These are phyloP conservation scores for Mariannaea elegans DNA, from an alignment of 2,329 filamentous ascomycete species.

Conservation along the genomic window DNA sequence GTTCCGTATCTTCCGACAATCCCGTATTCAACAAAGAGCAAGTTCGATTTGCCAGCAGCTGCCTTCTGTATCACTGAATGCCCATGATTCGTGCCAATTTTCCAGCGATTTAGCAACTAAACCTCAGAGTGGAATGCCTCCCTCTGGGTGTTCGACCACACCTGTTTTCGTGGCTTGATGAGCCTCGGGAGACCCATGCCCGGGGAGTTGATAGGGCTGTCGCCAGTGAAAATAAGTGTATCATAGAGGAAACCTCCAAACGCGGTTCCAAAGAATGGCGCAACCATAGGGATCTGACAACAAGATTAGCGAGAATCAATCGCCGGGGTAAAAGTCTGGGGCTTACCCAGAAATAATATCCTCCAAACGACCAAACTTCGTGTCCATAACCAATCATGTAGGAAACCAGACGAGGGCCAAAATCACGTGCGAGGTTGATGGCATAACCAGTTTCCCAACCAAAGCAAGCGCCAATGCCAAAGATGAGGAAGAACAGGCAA, in stretches of 20 bases:
- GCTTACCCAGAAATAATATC: constrained; percentile 77
- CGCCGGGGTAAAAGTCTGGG: too few relatives aligned
- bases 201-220: constrained; percentile 75
- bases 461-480: constrained; percentile 77
- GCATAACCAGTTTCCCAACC: constrained; percentile 82
- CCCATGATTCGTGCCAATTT: neutral
- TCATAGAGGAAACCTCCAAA: constrained; percentile 76
- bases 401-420: constrained; percentile 72
- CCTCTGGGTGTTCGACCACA: constrained; percentile 49
- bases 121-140: constrained; percentile 34
- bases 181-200: constrained; percentile 69
- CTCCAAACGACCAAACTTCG: constrained; percentile 72
- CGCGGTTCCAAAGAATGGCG: constrained; percentile 71
- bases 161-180: constrained; percentile 43
- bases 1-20: constrained; percentile 8
- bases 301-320: constrained; percentile 3
- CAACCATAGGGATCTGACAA: constrained; percentile 73
- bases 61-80: constrained; percentile 9
- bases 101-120: neutral
- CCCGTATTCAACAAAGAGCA: neutral
- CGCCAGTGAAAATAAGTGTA: constrained; percentile 72
- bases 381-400: constrained; percentile 74
- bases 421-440: constrained; percentile 78
- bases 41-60: too few relatives aligned
- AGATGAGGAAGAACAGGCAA: constrained; percentile 75